Base-by-base conservation (phyloP, 768 basidiomycete genomes). In the Lentinula sp. region DNA sequence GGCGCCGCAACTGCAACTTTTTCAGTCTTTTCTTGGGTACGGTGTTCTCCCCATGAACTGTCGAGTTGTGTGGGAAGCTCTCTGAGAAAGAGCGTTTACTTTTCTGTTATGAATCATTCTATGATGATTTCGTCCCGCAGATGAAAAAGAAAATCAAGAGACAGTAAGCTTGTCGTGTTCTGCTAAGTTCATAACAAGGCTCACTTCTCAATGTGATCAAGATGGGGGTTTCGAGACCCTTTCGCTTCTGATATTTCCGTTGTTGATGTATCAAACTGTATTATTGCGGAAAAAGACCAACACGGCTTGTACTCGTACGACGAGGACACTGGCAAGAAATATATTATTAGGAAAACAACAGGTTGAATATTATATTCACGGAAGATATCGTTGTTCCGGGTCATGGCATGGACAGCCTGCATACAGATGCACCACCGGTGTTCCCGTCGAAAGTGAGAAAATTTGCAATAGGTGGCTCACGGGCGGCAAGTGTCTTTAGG, bases 391-490 rank as follows among this genome's bases (percentile, higher is more conserved):
- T 40, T 42, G 32, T 37, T 46, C 35, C 34, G 10, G 10, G 37
- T 43, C 39, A 81, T 50, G 77, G 70, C 80, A 84, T 82, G 58
- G 74, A 74, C 74, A 83, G 72, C 63, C 78, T 75, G 65, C 76
- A 84, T 11, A 91, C 89, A 9, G 87, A 87, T 4, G 86, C 92
- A 21, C 82, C 80, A 31, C 93, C 93, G 1, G 84, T 87, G 65
- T 78, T 84, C 9, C 93, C 93, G 72, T 98, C 93, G 62, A 96
- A 95, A 4, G 85, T 80, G 64, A 95, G 88, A 63, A 97, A 88
- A 72, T 99, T 99, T 56, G 91, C 89, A 64, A 97, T 89, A 4
- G 96, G 96, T 31, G 91, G 85, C 67, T 98, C 97, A 55, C 93
- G 88, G 60, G 88, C 92, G 59, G 88, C 90, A 42, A 98, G 80